Evolutionary conservation across 2,329 filamentous ascomycete genomes (phyloP).

Genomic region (Fusarium oxysporum): DNA sequence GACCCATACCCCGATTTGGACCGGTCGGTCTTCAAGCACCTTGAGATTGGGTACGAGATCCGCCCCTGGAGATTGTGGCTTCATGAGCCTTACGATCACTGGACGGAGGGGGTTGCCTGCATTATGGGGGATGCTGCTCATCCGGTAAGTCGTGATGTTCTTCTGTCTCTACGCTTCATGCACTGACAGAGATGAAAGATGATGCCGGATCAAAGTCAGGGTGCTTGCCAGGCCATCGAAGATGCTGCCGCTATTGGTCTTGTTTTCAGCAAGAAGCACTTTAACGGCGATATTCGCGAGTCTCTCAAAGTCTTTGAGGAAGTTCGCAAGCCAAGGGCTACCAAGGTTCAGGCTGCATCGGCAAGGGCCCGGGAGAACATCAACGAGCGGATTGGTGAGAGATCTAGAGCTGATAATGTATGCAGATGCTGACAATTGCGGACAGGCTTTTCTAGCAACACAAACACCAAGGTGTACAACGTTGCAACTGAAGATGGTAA

Average conservation of each 20-base stretch:
- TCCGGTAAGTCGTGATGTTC: background rate
- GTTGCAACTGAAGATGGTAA: background rate
- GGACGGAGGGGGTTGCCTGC: background rate
- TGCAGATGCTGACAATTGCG: background rate
- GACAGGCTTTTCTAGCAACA: background rate
- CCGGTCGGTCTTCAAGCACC: background rate
- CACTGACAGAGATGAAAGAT: background rate
- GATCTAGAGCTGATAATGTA: fast-evolving
- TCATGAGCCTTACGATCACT: background rate
- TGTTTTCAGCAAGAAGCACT: background rate
- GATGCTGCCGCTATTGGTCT: background rate
- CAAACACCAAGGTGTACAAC: background rate
- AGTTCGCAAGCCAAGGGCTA: background rate
- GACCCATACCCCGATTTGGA: background rate
- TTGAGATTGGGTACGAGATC: background rate
- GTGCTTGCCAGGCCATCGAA: background rate
- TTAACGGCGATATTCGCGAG: background rate
- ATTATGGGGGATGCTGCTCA: slow-evolving; percentile 4
- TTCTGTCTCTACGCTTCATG: background rate
- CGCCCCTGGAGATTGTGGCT: slow-evolving; percentile 2
- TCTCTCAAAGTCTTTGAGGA: background rate
- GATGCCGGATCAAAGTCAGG: slow-evolving; percentile 7
- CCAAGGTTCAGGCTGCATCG: slow-evolving; percentile 1
- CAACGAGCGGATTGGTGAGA: slow-evolving; percentile 3
- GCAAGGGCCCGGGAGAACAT: background rate